Evolutionary conservation across 2,329 filamentous ascomycete species (phyloP).

Genomic region (Escovopsis sp.): DNA sequence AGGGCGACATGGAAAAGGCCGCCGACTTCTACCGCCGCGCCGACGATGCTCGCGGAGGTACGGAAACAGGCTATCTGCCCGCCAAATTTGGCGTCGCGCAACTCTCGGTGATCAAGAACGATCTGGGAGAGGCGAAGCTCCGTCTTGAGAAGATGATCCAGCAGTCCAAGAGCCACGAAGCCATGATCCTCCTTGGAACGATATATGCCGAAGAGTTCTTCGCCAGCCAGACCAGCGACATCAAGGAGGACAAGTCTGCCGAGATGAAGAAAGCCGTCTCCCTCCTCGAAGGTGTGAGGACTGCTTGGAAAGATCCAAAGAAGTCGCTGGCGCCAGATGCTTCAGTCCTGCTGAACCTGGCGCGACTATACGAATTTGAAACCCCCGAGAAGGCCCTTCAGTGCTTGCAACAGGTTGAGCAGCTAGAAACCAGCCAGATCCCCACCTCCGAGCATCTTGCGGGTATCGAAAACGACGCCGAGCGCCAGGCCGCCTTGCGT

Average conservation of each 20-base stretch:
- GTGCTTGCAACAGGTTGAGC: slow-evolving; percentile 82
- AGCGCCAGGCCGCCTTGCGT: slow-evolving; percentile 46
- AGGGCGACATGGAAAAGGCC: slow-evolving; percentile 58
- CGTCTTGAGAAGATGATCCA: slow-evolving; percentile 88
- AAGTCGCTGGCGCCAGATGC: slow-evolving; percentile 68
- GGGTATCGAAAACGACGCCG: slow-evolving; percentile 38
- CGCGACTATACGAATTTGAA: slow-evolving; percentile 75
- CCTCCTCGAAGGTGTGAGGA: slow-evolving; percentile 70
- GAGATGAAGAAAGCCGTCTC: slow-evolving; percentile 77
- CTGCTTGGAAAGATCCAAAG: slow-evolving; percentile 85
- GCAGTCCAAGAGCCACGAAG: slow-evolving; percentile 67
- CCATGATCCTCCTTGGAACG: slow-evolving; percentile 81
- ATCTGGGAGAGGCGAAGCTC: slow-evolving; percentile 84
- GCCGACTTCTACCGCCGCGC: slow-evolving; percentile 78
- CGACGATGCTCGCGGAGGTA: slow-evolving; percentile 79
- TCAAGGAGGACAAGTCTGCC: slow-evolving; percentile 72
- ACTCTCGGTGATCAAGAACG: slow-evolving; percentile 67
- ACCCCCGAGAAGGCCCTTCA: slow-evolving; percentile 81
- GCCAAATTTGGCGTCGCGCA: slow-evolving; percentile 92
- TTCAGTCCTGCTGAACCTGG: slow-evolving; percentile 79
- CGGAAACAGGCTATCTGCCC: slow-evolving; percentile 81
- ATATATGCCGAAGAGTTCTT: slow-evolving; percentile 93
- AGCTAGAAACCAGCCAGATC: slow-evolving; percentile 71
- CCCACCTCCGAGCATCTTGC: slow-evolving; percentile 51
- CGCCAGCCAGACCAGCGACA: slow-evolving; percentile 50